Percentiles rank a stretch among this genome's conserved stretches.
phyloP scores from a whole-genome alignment of 495 filamentous ascomycete species.

The Xylaria intraflava region DNA sequence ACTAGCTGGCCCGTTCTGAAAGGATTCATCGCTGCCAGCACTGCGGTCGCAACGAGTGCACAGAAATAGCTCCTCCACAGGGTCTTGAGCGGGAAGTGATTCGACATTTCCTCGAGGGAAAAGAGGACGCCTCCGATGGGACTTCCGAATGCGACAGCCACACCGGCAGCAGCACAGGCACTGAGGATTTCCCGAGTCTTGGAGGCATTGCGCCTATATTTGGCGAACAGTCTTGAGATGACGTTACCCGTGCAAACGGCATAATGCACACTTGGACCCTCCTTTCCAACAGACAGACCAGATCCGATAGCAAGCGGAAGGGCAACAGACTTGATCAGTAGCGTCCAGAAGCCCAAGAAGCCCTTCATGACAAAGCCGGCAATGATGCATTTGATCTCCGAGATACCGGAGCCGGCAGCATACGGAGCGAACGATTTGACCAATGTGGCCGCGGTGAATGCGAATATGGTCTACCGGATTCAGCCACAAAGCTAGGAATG shows the following conservation, averaged over 20 bases:
- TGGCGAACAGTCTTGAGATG: slow-evolving; percentile 85
- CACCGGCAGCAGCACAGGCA: slow-evolving; percentile 89
- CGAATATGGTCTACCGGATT: slow-evolving; percentile 61
- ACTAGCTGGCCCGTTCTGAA: slow-evolving; percentile 97
- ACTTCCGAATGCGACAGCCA: slow-evolving; percentile 94
- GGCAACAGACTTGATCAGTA: slow-evolving; percentile 89
- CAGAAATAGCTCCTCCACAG: slow-evolving; percentile 99
- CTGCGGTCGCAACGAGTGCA: slow-evolving; percentile 89
- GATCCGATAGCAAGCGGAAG: slow-evolving; percentile 91
- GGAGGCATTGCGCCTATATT: slow-evolving; percentile 86
- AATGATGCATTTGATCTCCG: slow-evolving; percentile 99
- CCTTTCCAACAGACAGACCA: slow-evolving; percentile 91
- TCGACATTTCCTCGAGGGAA: slow-evolving; percentile 98
- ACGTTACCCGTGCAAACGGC: slow-evolving; percentile 97
- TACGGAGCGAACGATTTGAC: slow-evolving; percentile 95
- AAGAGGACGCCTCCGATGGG: slow-evolving; percentile 96
- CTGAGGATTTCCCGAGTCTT: slow-evolving; percentile 94
- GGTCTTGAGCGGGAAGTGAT: slow-evolving; percentile 93
- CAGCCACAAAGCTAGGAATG: not conserved
- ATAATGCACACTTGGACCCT: slow-evolving; percentile 96
- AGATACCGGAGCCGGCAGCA: slow-evolving; percentile 94
- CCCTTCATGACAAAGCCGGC: slow-evolving; percentile 99
- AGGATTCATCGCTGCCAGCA: slow-evolving; percentile 93
- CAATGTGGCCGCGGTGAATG: slow-evolving; percentile 71
- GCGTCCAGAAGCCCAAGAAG: slow-evolving; percentile 86